These are phyloP conservation scores for Carex kokanica DNA, from an alignment of 176 grass and related monocot species.

Conservation along the genomic window DNA sequence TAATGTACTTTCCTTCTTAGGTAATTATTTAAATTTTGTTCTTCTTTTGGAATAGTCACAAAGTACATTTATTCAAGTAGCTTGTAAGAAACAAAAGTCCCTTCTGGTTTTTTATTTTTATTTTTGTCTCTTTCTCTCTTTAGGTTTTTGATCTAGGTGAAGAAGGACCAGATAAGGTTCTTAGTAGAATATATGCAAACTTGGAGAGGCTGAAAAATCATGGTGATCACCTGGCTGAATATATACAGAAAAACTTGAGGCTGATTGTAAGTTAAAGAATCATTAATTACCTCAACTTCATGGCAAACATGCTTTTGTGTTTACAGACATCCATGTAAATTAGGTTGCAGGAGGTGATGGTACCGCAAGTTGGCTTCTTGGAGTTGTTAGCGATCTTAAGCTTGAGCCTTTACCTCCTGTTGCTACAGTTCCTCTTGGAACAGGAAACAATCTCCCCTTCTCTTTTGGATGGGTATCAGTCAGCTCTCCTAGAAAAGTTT, in stretches of 20 bases:
- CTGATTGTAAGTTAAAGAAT: constrained; percentile 68
- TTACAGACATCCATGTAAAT: constrained; percentile 3
- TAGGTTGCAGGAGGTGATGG: constrained; percentile 98
- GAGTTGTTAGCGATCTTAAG: constrained; percentile 88
- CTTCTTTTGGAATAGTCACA: neutral
- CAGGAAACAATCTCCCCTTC: constrained; percentile 94
- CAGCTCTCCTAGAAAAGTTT: constrained; percentile 8
- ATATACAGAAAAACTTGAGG: constrained; percentile 67
- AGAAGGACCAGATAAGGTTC: constrained; percentile 82
- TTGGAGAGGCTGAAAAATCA: constrained; percentile 65
- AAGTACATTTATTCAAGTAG: constrained; percentile 16
- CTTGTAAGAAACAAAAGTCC: constrained; percentile 13
- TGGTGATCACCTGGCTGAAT: constrained; percentile 41
- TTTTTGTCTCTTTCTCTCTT: neutral
- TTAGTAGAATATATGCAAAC: constrained; percentile 73
- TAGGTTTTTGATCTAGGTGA: constrained; percentile 90
- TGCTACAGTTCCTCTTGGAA: constrained; percentile 88
- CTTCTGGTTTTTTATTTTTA: constrained; percentile 9
- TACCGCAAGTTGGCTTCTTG: constrained; percentile 94
- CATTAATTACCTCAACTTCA: constrained; percentile 25
- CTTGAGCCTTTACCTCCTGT: constrained; percentile 62
- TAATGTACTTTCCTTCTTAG: neutral
- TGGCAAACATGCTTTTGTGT: neutral
- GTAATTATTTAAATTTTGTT: neutral
- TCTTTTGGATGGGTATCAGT: constrained; percentile 84